Evolutionary conservation across 2,329 filamentous ascomycete genomes (phyloP).

Genomic region (Aspergillus fischeri): DNA sequence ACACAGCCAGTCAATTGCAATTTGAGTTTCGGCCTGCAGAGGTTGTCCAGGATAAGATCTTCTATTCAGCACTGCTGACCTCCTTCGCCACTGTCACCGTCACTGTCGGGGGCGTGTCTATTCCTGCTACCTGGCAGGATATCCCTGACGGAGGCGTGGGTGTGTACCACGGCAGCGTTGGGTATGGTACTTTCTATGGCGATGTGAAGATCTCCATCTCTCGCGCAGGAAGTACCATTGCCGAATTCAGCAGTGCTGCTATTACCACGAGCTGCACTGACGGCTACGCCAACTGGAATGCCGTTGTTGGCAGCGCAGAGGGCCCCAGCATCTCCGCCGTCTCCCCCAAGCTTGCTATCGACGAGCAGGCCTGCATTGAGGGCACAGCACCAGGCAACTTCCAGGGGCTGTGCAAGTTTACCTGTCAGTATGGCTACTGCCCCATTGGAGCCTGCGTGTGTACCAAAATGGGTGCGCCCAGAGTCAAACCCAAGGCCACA

Average conservation of each 20-base stretch:
- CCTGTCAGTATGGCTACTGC: slow-evolving; percentile 27
- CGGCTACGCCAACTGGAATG: slow-evolving; percentile 30
- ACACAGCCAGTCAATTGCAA: slow-evolving; percentile 20
- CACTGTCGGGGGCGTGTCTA: slow-evolving; percentile 21
- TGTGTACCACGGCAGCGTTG: slow-evolving; percentile 22
- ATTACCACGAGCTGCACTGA: slow-evolving; percentile 11
- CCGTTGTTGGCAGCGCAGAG: slow-evolving; percentile 23
- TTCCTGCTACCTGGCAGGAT: slow-evolving; percentile 16
- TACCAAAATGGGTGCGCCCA: too few relatives aligned
- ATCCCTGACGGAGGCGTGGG: slow-evolving; percentile 25
- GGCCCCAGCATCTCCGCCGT: neutral
- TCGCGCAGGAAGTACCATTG: neutral
- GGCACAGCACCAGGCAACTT: slow-evolving; percentile 15
- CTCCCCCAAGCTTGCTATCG: slow-evolving; percentile 1
- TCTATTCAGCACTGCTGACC: slow-evolving; percentile 30
- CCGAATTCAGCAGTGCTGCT: too few relatives aligned
- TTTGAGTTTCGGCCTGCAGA: slow-evolving; percentile 14
- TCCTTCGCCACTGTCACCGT: slow-evolving; percentile 24
- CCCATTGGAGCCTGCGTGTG: slow-evolving; percentile 17
- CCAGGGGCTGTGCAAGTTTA: slow-evolving; percentile 22
- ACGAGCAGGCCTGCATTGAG: slow-evolving; percentile 16
- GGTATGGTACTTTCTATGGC: too few relatives aligned
- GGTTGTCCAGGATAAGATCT: slow-evolving; percentile 13
- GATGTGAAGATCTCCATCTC: too few relatives aligned
- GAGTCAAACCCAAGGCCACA: too few relatives aligned